Conservation (phyloP, 441 rosid species). For the Lagerstroemia fauriei region DNA sequence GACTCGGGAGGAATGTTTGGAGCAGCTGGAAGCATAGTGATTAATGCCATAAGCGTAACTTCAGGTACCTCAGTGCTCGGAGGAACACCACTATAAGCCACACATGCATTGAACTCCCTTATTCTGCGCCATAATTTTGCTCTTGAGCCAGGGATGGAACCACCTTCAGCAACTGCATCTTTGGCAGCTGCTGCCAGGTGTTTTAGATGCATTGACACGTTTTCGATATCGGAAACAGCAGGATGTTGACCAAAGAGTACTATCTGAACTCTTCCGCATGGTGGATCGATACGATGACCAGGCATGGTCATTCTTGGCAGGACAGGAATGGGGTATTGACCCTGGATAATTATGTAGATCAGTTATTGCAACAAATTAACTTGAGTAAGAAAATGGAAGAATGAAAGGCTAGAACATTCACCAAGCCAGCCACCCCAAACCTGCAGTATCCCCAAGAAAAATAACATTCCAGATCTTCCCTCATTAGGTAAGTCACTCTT, state of each 20-base stretch:
- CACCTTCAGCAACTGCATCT: conserved; percentile 99
- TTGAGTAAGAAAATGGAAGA: neutral
- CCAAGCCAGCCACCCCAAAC: neutral
- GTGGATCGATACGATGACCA: conserved; percentile 97
- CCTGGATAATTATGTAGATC: conserved; percentile 50
- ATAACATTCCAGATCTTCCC: neutral
- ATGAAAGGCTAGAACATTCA: neutral
- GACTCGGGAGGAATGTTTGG: conserved; percentile 92
- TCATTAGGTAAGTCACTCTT: neutral
- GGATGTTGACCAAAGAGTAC: conserved; percentile 47
- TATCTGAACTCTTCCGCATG: conserved; percentile 88
- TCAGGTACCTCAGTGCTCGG: conserved; percentile 84
- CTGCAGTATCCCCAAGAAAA: neutral
- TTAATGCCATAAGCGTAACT: conserved; percentile 97
- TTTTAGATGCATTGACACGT: conserved; percentile 80
- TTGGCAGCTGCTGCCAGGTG: conserved; percentile 95
- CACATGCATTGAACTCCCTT: conserved; percentile 96
- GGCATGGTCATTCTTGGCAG: conserved; percentile 98
- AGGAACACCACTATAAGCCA: conserved; percentile 89
- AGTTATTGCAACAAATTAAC: neutral
- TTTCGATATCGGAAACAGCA: conserved; percentile 67
- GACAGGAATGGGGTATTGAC: conserved; percentile 79
- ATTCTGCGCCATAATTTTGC: conserved; percentile 98
- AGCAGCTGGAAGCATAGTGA: conserved; percentile 94
- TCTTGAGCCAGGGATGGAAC: conserved; percentile 93